Evolutionary conservation across 2,329 filamentous ascomycete species (phyloP).

Genomic region (Cordyceps sp.): DNA sequence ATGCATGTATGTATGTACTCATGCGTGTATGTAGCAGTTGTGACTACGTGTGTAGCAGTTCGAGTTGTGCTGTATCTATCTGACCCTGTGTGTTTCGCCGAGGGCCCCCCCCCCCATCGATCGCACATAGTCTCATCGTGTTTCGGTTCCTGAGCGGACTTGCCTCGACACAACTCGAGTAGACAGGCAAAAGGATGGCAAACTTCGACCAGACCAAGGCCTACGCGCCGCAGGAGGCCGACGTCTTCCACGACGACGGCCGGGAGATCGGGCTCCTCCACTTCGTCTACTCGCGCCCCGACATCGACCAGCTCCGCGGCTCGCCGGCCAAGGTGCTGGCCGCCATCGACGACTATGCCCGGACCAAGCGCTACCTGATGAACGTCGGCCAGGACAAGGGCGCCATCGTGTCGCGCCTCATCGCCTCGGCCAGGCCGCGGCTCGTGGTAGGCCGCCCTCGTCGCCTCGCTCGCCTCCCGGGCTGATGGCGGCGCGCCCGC

Average conservation of each 20-base stretch:
- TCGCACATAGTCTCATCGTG: too few species aligned
- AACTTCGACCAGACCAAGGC: slow-evolving; percentile 20
- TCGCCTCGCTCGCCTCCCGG: neutral
- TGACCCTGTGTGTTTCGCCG: too few species aligned
- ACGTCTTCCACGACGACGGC: slow-evolving; percentile 46
- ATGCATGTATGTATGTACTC: too few species aligned
- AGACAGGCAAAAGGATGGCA: slow-evolving; percentile 8
- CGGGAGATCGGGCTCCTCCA: slow-evolving; percentile 59
- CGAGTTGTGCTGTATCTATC: too few species aligned
- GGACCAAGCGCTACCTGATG: slow-evolving; percentile 42
- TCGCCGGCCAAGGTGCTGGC: slow-evolving; percentile 40
- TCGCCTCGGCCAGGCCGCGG: slow-evolving; percentile 46
- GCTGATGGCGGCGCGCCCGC: neutral
- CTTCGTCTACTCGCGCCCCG: slow-evolving; percentile 45
- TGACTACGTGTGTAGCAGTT: too few species aligned
- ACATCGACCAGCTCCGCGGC: slow-evolving; percentile 45
- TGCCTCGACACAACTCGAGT: too few species aligned
- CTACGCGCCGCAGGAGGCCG: slow-evolving; percentile 24
- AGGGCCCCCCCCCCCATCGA: too few species aligned
- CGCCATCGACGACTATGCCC: neutral
- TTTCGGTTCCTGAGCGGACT: too few species aligned
- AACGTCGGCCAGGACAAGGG: slow-evolving; percentile 66
- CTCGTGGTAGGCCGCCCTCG: slow-evolving; percentile 32
- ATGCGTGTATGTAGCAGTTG: too few species aligned
- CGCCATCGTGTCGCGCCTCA: slow-evolving; percentile 50